Evolutionary conservation across 345 rosid species (phyloP), one percentile per base, ranked within the genome.

Genomic region (Hevea brasiliensis): DNA sequence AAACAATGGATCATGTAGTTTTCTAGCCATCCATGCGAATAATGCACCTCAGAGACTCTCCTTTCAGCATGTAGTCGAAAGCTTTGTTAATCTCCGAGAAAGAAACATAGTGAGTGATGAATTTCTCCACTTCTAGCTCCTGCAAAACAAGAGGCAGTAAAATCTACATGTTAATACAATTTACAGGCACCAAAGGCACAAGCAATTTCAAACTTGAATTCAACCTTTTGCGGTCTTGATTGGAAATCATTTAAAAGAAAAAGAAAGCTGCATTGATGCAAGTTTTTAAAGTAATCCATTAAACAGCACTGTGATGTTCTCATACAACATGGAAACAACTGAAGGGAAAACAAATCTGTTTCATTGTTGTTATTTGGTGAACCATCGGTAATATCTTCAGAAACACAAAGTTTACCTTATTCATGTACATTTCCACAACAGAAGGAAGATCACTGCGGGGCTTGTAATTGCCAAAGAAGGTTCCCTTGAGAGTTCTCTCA

Each of bases 401-500:
- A 20, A 7, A 18, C 0, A 7, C 6, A 14, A 6, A 1, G 7
- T 23, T 42, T 35, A 83, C 88, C 83, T 88, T 84, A 51, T 77
- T 85, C 85, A 85, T 85, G 75, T 85, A 87, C 71, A 77, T 84
- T 72, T 84, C 87, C 20, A 84, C 86, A 9, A 85, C 80, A 4
- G 54, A 62, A 35, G 91, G 87, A 71, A 88, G 78, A 72, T 84
- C 84, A 23, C 82, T 79, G 23, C 82, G 81, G 1, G 91, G 84
- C 70, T 84, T 88, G 85, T 81, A 84, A 83, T 88, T 84, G 54
- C 92, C 88, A 18, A 76, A 86, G 87, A 88, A 84, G 13, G 92
- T 84, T 12, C 88, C 92, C 60, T 80, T 86, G 1, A 88, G 81
- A 44, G 88, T 88, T 62, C 85, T 82, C 76, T 85, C 88, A 0